Conservation (phyloP, 2,329 filamentous ascomycete genomes). For the Ceratocystis smalleyi region DNA sequence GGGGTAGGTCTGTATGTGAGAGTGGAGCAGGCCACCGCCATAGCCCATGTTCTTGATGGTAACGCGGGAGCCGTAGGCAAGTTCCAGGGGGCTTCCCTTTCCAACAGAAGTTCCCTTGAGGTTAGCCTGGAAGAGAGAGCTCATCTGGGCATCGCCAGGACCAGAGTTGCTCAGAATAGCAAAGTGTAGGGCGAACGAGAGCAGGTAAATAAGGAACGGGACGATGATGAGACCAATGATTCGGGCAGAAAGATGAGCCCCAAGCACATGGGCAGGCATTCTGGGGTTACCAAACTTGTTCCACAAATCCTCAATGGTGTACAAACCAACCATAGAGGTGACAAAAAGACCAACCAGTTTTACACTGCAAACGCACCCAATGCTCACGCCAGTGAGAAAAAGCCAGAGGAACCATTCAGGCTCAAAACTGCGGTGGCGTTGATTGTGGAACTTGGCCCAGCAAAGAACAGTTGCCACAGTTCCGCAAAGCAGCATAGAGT, state of each 20-base stretch:
- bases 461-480: slow-evolving; percentile 96
- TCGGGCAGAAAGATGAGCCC: slow-evolving; percentile 62
- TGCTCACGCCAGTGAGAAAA: slow-evolving; percentile 81
- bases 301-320: slow-evolving; percentile 95
- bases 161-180: slow-evolving; percentile 83
- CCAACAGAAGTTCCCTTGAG: slow-evolving; percentile 85
- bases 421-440: slow-evolving; percentile 73
- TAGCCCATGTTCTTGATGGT: slow-evolving; percentile 99
- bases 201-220: slow-evolving; percentile 80
- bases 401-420: slow-evolving; percentile 91
- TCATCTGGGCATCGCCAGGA: slow-evolving; percentile 98
- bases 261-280: slow-evolving; percentile 70
- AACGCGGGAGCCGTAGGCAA: slow-evolving; percentile 74
- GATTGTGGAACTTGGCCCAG: slow-evolving; percentile 91
- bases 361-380: slow-evolving; percentile 95
- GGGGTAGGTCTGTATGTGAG: slow-evolving; percentile 88
- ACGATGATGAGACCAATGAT: slow-evolving; percentile 78
- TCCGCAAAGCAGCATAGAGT: slow-evolving; percentile 97
- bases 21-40: slow-evolving; percentile 87
- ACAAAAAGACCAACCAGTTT: slow-evolving; percentile 97
- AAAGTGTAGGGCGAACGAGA: slow-evolving; percentile 92
- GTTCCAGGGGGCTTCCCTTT: slow-evolving; percentile 82
- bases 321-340: slow-evolving; percentile 84
- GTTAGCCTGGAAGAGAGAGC: slow-evolving; percentile 96
- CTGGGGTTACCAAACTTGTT: slow-evolving; percentile 89